Evolutionary conservation across 1,284 basidiomycete genomes (phyloP), one percentile per base, ranked within the genome.

Genomic region (Sphagnurus paluster): DNA sequence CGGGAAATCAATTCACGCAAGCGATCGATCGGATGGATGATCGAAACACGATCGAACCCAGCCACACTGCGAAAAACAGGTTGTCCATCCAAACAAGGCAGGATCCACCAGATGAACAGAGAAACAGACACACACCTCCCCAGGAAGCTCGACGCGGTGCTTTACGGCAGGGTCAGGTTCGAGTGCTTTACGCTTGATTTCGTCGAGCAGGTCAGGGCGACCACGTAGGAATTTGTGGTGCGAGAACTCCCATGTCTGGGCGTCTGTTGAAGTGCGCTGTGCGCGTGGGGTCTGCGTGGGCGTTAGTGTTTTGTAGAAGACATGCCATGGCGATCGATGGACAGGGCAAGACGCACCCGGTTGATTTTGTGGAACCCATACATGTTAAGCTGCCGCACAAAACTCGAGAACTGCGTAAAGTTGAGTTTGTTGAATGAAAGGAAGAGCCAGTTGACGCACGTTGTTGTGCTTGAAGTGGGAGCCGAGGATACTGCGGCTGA

Each of bases 331-430:
- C 8, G 24, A 29, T 6, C n/a, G 20, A 26, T n/a, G 17, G 2
- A 33, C 9, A 20, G 20, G 2, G 11, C 4, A 19, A 32, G 23
- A 53, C 66, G 28, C 30, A 88, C 84, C 65, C 86, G 75, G 64
- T 90, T 90, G 66, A 88, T 88, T 69, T 90, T 90, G 68, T 89
- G 87, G 65, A 88, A 88, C 41, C 87, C 88, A 56, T 90, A 92
- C 90, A 93, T 93, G 69, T 93, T 93, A 43, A 93, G 76, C 62
- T 93, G 91, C 43, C 90, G 82, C 40, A 93, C 90, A 64, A 93
- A 93, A 59, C 85, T 89, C 20, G 88, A 90, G 65, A 93, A 93
- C 87, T 93, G 56, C 28, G 13, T 3, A 4, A 8, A 8, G 11
- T 11, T 6, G 24, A 21, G 13, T 4, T 20, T 14, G 21, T 19